These are phyloP conservation scores for Kappamyces sp. DNA, from an alignment of 192 early-diverging fungal species.

Conservation along the genomic window DNA sequence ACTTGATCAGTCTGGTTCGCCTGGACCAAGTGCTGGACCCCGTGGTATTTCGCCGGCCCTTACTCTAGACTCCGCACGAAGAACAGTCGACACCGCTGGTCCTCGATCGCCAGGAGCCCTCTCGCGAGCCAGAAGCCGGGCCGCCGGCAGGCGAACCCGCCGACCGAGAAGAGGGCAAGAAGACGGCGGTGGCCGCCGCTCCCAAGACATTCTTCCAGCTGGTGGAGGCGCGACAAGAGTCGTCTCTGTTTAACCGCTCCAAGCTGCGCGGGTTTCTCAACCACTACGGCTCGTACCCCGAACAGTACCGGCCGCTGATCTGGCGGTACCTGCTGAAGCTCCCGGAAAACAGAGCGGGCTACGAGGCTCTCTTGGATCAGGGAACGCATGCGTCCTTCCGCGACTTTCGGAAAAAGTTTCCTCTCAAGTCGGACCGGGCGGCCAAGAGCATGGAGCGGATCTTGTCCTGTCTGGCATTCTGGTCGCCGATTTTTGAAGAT, in stretches of 20 bases:
- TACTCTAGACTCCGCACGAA: too few species aligned
- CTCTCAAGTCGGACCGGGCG: slow-evolving; percentile 41
- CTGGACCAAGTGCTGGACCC: slow-evolving; percentile 29
- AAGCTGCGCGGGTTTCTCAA: slow-evolving; percentile 34
- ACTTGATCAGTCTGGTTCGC: slow-evolving; percentile 25
- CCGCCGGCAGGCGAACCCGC: not conserved
- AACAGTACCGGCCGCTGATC: slow-evolving; percentile 41
- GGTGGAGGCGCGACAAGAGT: slow-evolving; percentile 29
- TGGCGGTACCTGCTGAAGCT: slow-evolving; percentile 46
- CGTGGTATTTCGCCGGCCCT: too few species aligned
- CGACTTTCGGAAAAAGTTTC: slow-evolving; percentile 40
- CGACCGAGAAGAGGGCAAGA: not conserved
- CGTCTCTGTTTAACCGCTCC: slow-evolving; percentile 22
- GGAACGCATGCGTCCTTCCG: slow-evolving; percentile 35
- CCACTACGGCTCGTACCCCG: slow-evolving; percentile 43
- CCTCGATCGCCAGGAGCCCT: not conserved
- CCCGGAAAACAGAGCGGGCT: slow-evolving; percentile 47
- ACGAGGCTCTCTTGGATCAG: slow-evolving; percentile 43
- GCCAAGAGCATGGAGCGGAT: slow-evolving; percentile 44
- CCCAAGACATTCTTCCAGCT: slow-evolving; percentile 33
- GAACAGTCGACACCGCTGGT: too few species aligned
- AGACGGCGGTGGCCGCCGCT: slow-evolving; percentile 7
- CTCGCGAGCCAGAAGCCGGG: not conserved
- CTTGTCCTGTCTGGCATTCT: slow-evolving; percentile 47
- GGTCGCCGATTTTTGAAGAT: slow-evolving; percentile 56